Conservation (phyloP, 257 asterid genomes). For the Solanum tarapatanum region DNA sequence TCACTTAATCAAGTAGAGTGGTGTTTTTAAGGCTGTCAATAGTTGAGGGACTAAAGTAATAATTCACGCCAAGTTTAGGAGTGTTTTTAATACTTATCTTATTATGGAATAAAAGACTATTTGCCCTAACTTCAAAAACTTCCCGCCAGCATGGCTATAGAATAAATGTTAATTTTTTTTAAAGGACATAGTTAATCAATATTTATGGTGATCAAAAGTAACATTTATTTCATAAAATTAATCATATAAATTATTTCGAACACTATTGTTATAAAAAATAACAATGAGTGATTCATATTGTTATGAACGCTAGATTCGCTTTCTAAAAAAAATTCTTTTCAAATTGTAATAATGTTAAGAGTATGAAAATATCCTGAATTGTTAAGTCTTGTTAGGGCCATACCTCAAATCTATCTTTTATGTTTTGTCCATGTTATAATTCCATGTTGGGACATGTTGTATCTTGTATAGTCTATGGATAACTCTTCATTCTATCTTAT, state of each 20-base stretch:
- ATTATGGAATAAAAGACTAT: too few relatives aligned
- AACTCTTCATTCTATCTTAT: not conserved
- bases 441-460: not conserved
- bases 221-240: not conserved
- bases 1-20: too few relatives aligned
- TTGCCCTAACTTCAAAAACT: too few relatives aligned
- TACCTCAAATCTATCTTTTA: not conserved
- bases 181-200: too few relatives aligned
- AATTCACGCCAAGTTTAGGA: too few relatives aligned
- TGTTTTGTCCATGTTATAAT: not conserved
- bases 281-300: not conserved
- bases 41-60: too few relatives aligned
- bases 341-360: not conserved
- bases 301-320: not conserved
- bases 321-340: not conserved
- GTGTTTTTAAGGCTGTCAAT: too few relatives aligned
- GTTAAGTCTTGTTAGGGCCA: not conserved
- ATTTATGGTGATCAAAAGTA: too few relatives aligned
- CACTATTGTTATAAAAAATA: too few relatives aligned
- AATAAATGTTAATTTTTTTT: too few relatives aligned
- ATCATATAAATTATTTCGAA: not conserved
- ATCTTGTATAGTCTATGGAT: not conserved
- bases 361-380: not conserved
- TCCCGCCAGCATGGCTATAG: too few relatives aligned
- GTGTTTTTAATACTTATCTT: too few relatives aligned